Evolutionary conservation across 208 protist genomes (phyloP), one percentile per base, ranked within the genome.

Genomic region (Trypanosoma theileri): DNA sequence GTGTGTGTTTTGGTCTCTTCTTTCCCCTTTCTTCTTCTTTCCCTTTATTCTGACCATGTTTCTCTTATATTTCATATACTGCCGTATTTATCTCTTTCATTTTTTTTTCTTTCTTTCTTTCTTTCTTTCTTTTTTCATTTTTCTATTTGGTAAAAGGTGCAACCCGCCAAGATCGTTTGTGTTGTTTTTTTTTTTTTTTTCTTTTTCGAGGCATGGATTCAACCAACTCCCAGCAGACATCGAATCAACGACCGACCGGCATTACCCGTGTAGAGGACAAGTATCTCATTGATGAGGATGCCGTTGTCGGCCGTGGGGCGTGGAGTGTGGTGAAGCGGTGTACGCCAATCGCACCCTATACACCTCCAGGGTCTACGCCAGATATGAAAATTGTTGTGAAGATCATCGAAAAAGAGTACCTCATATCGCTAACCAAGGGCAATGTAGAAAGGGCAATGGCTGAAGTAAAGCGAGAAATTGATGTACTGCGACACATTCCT

Each of bases 281-380:
- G 73, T 95, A 95, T 73, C 55, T 71, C 28, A 93, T 95, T 62
- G 69, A 86, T 52, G 85, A 94, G 51, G 77, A 82, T 50, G 84
- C 81, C 45, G 80, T 96, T 24, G 86, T 94, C 40, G 92, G 92
- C 4, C 82, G 86, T 35, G 92, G 92, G 0, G 92, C 92, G 24
- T 95, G 89, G 85, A 95, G 88, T 62, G 89, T 93, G 44, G 92
- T 95, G 64, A 95, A 95, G 79, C 80, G 84, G 54, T 94, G 88
- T 72, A 81, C 81, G 4, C 73, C 81, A 13, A 80, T 93, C 52
- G 60, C 77, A 21, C 73, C 81, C 14, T 95, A 96, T 70, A 60
- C 76, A 31, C 91, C 91, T 6, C 89, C 86, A 41, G 85, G 80
- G 44, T 84, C 77, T n/a, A 62, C 63, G 13, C 70, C 77, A 31